Evolutionary conservation across 129 eudicot species (phyloP), one percentile per base, ranked within the genome.

Genomic region (Cynara cardunculus): DNA sequence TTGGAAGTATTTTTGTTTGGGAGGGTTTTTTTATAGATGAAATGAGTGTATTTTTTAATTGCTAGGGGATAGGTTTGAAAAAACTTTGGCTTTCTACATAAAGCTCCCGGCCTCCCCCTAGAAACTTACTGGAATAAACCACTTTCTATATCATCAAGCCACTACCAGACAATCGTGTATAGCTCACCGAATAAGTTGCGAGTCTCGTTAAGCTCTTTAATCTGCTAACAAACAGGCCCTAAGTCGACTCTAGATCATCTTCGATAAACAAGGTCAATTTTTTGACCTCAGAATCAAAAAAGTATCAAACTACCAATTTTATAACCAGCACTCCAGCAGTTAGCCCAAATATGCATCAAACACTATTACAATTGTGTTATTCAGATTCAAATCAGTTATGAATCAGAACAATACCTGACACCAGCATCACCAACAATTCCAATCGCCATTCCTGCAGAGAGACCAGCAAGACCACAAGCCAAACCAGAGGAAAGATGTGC

Each of bases 381-480:
- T 5, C 59, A 22, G 7, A 75, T 12, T 10, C 4, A 75, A 31
- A 82, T n/a, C 64, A 75, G 25, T 7, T 4, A 32, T 34, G n/a
- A 79, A 74, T 7, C 14, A 25, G 81, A 25, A 76, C 70, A 80
- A 69, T 86, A 89, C 92, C 92, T 89, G 64, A 89, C 92, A 89
- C 92, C 92, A 7, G 92, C 92, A 86, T 86, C 89, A 75, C 89
- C 89, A 79, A 86, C 89, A 44, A 86, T 86, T 26, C 89, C 89
- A 30, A 86, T 86, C 7, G 89, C 89, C 89, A 86, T 86, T 66
- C 89, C 89, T 69, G 89, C 89, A 71, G 89, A 86, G 6, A 86
- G 67, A 66, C 89, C 89, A 80, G 89, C 89, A 83, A 86, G 88
- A 66, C 88, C 88, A 77, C 91, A 88, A 71, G 91, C 87, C 73